These are phyloP conservation scores for Pistacia integerrima DNA, from an alignment of 345 rosid species.

Conservation along the genomic window DNA sequence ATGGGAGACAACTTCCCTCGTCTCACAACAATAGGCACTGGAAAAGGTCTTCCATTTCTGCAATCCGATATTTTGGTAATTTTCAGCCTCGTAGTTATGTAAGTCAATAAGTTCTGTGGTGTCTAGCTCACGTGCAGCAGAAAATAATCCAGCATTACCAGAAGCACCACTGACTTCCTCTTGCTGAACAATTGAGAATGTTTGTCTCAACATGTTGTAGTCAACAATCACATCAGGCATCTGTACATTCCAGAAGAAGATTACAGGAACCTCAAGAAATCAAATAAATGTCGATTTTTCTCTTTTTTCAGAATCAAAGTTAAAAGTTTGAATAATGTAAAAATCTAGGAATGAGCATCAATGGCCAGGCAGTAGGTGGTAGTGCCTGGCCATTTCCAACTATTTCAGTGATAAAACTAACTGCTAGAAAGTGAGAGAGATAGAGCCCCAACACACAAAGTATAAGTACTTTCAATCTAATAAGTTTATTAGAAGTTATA, in stretches of 20 bases:
- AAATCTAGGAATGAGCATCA: not conserved
- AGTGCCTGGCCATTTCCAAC: not conserved
- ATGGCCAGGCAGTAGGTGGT: conserved; percentile 1
- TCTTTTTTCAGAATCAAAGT: not conserved
- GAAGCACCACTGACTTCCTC: conserved; percentile 47
- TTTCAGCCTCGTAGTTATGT: conserved; percentile 23
- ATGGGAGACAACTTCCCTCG: conserved; percentile 65
- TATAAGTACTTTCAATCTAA: not conserved
- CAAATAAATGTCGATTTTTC: not conserved
- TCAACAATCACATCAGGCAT: conserved; percentile 83
- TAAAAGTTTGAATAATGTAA: conserved; percentile 10
- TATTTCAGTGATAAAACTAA: not conserved
- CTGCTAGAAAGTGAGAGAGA: not conserved
- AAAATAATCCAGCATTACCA: conserved; percentile 25
- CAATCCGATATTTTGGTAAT: conserved; percentile 20
- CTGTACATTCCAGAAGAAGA: conserved; percentile 43
- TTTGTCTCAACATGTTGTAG: conserved; percentile 66
- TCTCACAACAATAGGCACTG: conserved; percentile 63
- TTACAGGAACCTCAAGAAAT: conserved; percentile 3
- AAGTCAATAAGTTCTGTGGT: conserved; percentile 9
- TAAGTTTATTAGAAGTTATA: conserved; percentile 36
- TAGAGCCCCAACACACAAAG: conserved; percentile 1
- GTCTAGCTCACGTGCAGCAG: conserved; percentile 29
- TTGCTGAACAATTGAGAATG: conserved; percentile 63
- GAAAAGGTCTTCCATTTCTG: conserved; percentile 57